A percentile compares a stretch with the other conserved stretches of the same genome.
These are phyloP conservation scores for Cercospora nicotianae DNA, from an alignment of 2,329 filamentous ascomycete genomes.

Conservation along the genomic window DNA sequence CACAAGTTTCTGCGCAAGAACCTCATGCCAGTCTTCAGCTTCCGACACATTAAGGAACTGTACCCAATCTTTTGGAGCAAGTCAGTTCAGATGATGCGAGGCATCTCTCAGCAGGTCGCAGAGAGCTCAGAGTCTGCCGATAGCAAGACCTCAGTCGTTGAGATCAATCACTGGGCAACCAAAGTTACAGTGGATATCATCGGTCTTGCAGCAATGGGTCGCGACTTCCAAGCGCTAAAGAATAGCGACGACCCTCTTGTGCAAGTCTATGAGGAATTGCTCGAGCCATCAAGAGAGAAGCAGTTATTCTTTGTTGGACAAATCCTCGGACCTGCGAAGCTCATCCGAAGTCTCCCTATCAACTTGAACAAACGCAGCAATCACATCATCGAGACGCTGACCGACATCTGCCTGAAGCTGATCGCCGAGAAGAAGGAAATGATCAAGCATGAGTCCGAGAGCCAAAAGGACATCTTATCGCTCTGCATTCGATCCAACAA, in stretches of 20 bases:
- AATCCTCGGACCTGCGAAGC: conserved; percentile 40
- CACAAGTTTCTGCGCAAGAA: conserved; percentile 64
- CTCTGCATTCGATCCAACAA: conserved; percentile 54
- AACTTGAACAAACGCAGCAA: conserved; percentile 44
- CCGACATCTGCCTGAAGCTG: conserved; percentile 49
- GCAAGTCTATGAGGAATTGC: conserved; percentile 46
- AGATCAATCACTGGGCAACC: conserved; percentile 47
- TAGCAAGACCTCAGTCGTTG: conserved; percentile 34
- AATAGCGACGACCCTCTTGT: conserved; percentile 47
- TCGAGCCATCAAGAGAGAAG: conserved; percentile 52
- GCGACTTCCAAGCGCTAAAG: conserved; percentile 45
- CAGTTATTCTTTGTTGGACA: conserved; percentile 46
- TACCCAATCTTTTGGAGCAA: conserved; percentile 85
- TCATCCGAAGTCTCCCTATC: conserved; percentile 50
- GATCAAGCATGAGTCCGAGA: conserved; percentile 37
- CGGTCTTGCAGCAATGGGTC: conserved; percentile 47
- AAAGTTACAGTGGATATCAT: conserved; percentile 51
- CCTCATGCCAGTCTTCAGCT: conserved; percentile 80
- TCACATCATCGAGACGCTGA: conserved; percentile 37
- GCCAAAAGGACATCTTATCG: conserved; percentile 47
- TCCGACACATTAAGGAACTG: conserved; percentile 78
- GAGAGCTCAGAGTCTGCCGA: conserved; percentile 35
- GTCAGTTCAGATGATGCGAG: conserved; percentile 64
- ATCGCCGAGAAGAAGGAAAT: conserved; percentile 50
- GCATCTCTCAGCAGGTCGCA: conserved; percentile 57